Percentiles rank a stretch among this genome's conserved stretches.
phyloP scores from a whole-genome alignment of 208 protist genomes.

The Angomonas desouzai region DNA sequence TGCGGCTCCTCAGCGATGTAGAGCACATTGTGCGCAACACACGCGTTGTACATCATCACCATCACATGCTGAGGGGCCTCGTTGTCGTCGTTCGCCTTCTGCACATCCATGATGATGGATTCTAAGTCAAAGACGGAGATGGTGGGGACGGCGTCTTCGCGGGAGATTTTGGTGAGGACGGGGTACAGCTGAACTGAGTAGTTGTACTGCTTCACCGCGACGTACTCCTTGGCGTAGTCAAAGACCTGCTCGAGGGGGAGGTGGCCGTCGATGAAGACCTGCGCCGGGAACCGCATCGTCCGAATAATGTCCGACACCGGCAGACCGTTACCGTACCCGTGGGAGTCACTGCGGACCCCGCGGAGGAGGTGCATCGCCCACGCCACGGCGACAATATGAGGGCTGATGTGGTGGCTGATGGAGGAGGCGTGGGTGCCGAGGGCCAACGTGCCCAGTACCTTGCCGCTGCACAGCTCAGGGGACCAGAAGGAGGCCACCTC shows the following conservation, averaged over 20 bases:
- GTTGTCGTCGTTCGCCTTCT: constrained; percentile 64
- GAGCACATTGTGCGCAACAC: constrained; percentile 85
- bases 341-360: constrained; percentile 52
- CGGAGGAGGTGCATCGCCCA: constrained; percentile 86
- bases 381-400: constrained; percentile 81
- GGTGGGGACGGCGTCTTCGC: constrained; percentile 83
- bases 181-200: constrained; percentile 65
- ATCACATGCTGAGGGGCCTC: constrained; percentile 75
- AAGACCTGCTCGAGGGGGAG: constrained; percentile 82
- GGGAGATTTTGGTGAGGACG: constrained; percentile 82
- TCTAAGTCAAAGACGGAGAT: constrained; percentile 87
- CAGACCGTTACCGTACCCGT: constrained; percentile 80
- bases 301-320: constrained; percentile 82
- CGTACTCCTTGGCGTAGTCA: constrained; percentile 70
- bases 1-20: constrained; percentile 69
- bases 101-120: constrained; percentile 75
- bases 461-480: constrained; percentile 80
- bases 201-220: constrained; percentile 33
- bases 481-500: constrained; percentile 77
- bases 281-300: constrained; percentile 58
- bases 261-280: constrained; percentile 71
- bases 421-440: constrained; percentile 66
- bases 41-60: constrained; percentile 88
- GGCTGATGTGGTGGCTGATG: constrained; percentile 73
- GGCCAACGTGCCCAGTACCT: constrained; percentile 72